phyloP scores from a whole-genome alignment of 2,329 filamentous ascomycete genomes.

The Fusarium torulosum region DNA sequence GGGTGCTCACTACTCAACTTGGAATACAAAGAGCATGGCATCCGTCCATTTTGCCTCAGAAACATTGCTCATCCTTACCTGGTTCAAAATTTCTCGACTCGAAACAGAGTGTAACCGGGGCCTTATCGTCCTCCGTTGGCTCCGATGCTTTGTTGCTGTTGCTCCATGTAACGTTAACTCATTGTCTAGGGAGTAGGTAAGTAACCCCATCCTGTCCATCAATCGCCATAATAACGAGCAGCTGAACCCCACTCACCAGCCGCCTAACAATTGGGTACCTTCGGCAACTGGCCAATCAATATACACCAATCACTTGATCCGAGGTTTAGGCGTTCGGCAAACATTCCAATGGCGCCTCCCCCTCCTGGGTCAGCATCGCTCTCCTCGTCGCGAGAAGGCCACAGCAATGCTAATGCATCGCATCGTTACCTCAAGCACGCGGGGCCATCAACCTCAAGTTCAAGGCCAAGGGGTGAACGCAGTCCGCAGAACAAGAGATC shows the following conservation, averaged over 20 bases:
- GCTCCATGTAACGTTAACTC: conserved; percentile 50
- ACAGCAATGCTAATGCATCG: conserved; percentile 43
- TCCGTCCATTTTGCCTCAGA: conserved; percentile 34
- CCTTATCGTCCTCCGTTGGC: conserved; percentile 5
- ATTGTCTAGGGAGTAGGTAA: conserved; percentile 9
- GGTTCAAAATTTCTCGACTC: conserved; percentile 24
- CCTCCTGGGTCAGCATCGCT: conserved; percentile 43
- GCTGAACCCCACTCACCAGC: conserved; percentile 25
- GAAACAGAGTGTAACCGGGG: conserved; percentile 40
- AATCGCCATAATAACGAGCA: conserved; percentile 7
- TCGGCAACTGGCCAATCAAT: conserved; percentile 37
- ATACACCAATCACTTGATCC: conserved; percentile 24
- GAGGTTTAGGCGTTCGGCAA: conserved; percentile 45
- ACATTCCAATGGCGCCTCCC: conserved; percentile 45
- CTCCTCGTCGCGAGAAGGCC: conserved; percentile 41
- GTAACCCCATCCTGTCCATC: conserved; percentile 29
- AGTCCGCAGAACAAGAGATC: conserved; percentile 33
- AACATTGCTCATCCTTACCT: conserved; percentile 41
- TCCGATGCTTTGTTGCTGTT: conserved; percentile 22
- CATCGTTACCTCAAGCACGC: conserved; percentile 51
- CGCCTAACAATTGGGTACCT: conserved; percentile 6
- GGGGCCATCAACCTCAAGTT: conserved; percentile 21
- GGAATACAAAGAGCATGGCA: conserved; percentile 40
- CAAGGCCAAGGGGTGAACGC: conserved; percentile 29
- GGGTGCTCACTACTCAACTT: conserved; percentile 9